Evolutionary conservation across 2,329 filamentous ascomycete genomes (phyloP).

Genomic region (Penicillium thymicola): DNA sequence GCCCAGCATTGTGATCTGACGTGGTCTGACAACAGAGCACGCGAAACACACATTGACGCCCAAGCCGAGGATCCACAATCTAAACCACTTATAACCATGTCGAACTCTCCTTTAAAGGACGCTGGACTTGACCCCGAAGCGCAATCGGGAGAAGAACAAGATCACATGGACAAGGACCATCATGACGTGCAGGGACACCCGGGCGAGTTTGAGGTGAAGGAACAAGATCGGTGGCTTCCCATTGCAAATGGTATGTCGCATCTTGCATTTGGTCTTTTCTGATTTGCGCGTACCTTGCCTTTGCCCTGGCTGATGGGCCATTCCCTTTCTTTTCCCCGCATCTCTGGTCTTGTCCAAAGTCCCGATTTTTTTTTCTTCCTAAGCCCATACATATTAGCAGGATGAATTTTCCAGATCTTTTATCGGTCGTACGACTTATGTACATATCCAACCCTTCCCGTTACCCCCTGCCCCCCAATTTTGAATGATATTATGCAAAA

Average conservation of each 20-base stretch:
- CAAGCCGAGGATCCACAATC: conserved; percentile 36
- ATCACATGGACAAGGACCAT: conserved; percentile 73
- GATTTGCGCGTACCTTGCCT: conserved; percentile 53
- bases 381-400: neutral
- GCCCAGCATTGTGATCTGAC: conserved; percentile 38
- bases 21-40: conserved; percentile 45
- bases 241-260: conserved; percentile 97
- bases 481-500: neutral
- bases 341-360: conserved; percentile 9
- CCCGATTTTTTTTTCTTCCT: neutral
- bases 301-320: conserved; percentile 26
- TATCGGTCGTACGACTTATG: neutral
- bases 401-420: neutral
- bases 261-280: conserved; percentile 39
- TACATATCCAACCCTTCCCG: neutral
- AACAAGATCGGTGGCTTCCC: conserved; percentile 98
- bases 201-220: conserved; percentile 98
- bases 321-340: conserved; percentile 26
- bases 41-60: conserved; percentile 33
- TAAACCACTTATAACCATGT: conserved; percentile 72
- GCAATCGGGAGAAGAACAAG: conserved; percentile 88
- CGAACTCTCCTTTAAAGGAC: conserved; percentile 90
- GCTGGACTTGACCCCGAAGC: conserved; percentile 83
- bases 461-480: neutral
- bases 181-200: conserved; percentile 64